phyloP scores from a whole-genome alignment of 2,329 filamentous ascomycete species.

The Alternaria rosae region DNA sequence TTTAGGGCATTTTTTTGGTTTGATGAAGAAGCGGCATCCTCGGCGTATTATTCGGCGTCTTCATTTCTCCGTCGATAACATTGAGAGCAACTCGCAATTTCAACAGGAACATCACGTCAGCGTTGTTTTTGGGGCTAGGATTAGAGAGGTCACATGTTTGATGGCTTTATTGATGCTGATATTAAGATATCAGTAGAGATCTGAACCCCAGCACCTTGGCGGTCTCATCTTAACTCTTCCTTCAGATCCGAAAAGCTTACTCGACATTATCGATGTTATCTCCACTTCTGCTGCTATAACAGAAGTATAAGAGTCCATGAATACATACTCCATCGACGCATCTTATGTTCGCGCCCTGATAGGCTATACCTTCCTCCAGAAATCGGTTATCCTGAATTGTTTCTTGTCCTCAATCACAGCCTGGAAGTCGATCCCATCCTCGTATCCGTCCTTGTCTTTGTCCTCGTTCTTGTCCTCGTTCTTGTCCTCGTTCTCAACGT shows the following conservation, averaged over 20 bases:
- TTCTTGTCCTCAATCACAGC: background rate
- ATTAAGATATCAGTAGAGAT: background rate
- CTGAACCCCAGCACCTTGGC: no score
- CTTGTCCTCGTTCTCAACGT: background rate
- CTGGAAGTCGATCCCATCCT: background rate
- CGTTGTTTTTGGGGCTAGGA: background rate
- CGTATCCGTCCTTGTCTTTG: no score
- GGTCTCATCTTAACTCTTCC: no score
- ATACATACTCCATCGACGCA: no score
- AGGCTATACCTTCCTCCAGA: background rate
- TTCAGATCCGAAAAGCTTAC: no score
- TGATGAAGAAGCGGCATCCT: slow-evolving; percentile 3
- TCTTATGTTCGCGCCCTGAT: no score
- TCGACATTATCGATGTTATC: no score
- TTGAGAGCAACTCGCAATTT: background rate
- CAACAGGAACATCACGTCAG: background rate
- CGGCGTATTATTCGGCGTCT: background rate
- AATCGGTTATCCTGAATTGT: background rate
- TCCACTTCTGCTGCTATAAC: no score
- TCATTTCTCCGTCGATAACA: background rate
- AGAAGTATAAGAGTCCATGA: no score
- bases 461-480: background rate
- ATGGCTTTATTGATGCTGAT: background rate
- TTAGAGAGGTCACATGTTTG: background rate
- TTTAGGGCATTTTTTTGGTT: background rate